phyloP scores from a whole-genome alignment of 1,284 basidiomycete species.

The Ustilago cynodontis region DNA sequence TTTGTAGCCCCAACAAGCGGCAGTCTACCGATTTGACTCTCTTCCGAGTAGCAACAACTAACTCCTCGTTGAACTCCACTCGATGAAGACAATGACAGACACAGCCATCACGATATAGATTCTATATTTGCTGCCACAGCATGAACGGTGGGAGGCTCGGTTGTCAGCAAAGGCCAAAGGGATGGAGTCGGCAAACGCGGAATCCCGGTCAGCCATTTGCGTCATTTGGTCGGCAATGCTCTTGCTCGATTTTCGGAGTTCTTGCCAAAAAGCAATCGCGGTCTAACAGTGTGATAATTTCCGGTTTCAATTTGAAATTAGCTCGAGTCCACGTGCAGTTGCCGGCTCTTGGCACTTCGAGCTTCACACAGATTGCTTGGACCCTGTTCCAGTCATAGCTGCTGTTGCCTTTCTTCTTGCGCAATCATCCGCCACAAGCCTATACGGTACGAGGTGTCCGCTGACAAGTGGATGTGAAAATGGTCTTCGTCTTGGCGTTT shows the following conservation, averaged over 20 bases:
- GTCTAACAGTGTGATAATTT: background rate
- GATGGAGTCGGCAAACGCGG: conserved; percentile 2
- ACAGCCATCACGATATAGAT: background rate
- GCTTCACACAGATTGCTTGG: background rate
- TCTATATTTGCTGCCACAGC: conserved; percentile 1
- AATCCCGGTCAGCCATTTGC: conserved; percentile 9
- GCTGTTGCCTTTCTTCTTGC: background rate
- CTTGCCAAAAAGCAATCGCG: background rate
- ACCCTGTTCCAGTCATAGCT: background rate
- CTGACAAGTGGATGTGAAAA: background rate
- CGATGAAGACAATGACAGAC: background rate
- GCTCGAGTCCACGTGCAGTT: background rate
- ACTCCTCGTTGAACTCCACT: too few relatives aligned
- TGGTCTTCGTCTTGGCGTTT: background rate
- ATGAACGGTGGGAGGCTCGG: conserved; percentile 1
- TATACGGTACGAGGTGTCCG: background rate
- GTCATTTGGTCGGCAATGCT: conserved; percentile 6
- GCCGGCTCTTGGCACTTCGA: background rate
- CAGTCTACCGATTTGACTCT: background rate
- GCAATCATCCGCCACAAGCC: background rate
- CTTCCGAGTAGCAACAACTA: too few relatives aligned
- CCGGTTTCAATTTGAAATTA: background rate
- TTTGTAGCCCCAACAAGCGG: conserved; percentile 1
- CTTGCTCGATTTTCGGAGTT: background rate
- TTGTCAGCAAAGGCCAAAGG: background rate